These are phyloP conservation scores for Lineolata rhizophorae DNA, from an alignment of 495 filamentous ascomycete species.

Conservation along the genomic window DNA sequence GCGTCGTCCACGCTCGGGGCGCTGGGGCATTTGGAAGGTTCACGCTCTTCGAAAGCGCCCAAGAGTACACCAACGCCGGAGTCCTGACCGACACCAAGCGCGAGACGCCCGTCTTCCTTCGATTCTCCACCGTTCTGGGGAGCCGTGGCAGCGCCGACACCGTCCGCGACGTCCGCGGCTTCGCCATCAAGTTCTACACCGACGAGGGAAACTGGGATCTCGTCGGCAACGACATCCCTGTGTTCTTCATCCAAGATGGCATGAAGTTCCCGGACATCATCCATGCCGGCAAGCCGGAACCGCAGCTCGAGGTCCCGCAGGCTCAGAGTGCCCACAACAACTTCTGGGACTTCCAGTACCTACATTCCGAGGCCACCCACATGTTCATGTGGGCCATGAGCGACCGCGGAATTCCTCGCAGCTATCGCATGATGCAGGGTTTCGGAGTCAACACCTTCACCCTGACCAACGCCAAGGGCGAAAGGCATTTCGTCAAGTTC, in stretches of 20 bases:
- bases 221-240: constrained; percentile 43
- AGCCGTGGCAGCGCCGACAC: constrained; percentile 60
- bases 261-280: constrained; percentile 56
- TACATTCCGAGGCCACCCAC: constrained; percentile 57
- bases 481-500: constrained; percentile 67
- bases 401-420: constrained; percentile 60
- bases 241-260: constrained; percentile 49
- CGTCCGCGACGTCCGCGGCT: constrained; percentile 62
- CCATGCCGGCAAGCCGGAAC: constrained; percentile 64
- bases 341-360: constrained; percentile 34
- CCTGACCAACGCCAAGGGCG: constrained; percentile 45
- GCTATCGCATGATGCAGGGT: constrained; percentile 75
- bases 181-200: constrained; percentile 68
- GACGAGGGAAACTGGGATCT: constrained; percentile 64
- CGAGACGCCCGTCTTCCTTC: constrained; percentile 56
- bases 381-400: constrained; percentile 73
- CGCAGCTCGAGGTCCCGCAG: constrained; percentile 49
- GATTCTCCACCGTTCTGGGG: constrained; percentile 70
- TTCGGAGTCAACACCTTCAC: constrained; percentile 77
- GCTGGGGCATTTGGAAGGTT: constrained; percentile 70
- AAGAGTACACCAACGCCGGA: constrained; percentile 46
- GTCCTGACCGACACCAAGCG: constrained; percentile 63
- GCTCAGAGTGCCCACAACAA: constrained; percentile 41
- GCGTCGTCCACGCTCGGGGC: constrained; percentile 77
- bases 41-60: constrained; percentile 43